A percentile compares a stretch with the other conserved stretches of the same genome.
Evolutionary conservation across 2,329 filamentous ascomycete genomes (phyloP).

Genomic region (Colletotrichum gigasporum): DNA sequence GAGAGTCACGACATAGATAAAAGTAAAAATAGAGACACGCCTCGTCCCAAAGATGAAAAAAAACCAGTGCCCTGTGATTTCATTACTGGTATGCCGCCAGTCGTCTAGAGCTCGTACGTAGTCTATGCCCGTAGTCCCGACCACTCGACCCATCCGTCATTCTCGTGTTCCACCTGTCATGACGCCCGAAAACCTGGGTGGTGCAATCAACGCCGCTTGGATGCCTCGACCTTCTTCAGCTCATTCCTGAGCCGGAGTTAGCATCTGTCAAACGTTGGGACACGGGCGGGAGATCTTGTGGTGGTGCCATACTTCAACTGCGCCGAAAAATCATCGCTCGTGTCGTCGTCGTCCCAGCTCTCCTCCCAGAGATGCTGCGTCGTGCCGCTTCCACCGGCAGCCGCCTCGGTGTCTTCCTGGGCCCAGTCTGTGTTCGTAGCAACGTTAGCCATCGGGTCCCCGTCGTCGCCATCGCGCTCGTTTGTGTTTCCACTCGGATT

Average conservation of each 20-base stretch:
- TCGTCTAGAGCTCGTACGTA: slow-evolving; percentile 19
- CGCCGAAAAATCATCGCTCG: slow-evolving; percentile 93
- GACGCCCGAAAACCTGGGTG: neutral
- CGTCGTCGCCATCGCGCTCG: neutral
- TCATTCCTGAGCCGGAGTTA: slow-evolving; percentile 73
- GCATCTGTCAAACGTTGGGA: slow-evolving; percentile 36
- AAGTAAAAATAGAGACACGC: slow-evolving; percentile 5
- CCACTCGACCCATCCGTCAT: slow-evolving; percentile 10
- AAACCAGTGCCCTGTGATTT: slow-evolving; percentile 7
- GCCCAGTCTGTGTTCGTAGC: slow-evolving; percentile 77
- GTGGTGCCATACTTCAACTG: slow-evolving; percentile 82
- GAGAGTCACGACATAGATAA: slow-evolving; percentile 22
- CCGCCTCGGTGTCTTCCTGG: slow-evolving; percentile 84
- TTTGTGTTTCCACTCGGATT: neutral
- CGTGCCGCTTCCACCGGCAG: slow-evolving; percentile 73
- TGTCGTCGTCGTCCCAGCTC: slow-evolving; percentile 99
- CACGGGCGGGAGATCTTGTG: slow-evolving; percentile 1
- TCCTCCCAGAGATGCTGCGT: slow-evolving; percentile 94
- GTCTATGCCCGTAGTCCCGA: slow-evolving; percentile 18
- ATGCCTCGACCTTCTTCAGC: slow-evolving; percentile 89
- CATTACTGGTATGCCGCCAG: slow-evolving; percentile 23
- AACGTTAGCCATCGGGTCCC: neutral
- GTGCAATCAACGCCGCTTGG: slow-evolving; percentile 67
- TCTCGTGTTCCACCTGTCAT: neutral
- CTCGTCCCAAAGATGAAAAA: neutral